Base-by-base conservation (phyloP, 345 rosid genomes). In the Trapa incisa region DNA sequence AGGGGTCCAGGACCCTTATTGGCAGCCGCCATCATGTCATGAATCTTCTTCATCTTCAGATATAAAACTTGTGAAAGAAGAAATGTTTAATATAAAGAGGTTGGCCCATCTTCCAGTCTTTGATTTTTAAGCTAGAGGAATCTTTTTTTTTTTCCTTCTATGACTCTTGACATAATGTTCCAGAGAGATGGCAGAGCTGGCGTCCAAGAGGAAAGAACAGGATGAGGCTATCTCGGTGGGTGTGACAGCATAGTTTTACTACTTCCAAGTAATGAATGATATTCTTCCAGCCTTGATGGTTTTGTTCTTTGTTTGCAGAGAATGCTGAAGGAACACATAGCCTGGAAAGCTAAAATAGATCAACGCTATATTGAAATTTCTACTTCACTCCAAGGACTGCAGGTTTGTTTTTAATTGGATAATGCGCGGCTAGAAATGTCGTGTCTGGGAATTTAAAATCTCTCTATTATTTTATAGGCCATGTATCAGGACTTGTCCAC, bases 301-400 rank as follows among this genome's bases (percentile, higher is more conserved):
- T 67, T 65, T 68, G 29, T 58, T 71, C 61, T 45, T 53, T 60
- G 65, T 67, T 69, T 11, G 56, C 78, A 91, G 96, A 82, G 77
- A 74, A 72, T 83, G 68, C 74, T 63, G 64, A 84, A 82, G 74
- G 93, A 91, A 60, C 41, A 82, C 65, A 68, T 76, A 56, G 80
- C 63, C 76, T 89, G 87, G 96, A 85, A 80, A 77, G 78, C 72
- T 22, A 79, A 81, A 80, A 82, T 84, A 32, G 89, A 90, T 70
- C 81, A 82, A 73, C 75, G 76, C 68, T 64, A 88, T 56, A 65
- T 68, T 68, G 89, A 84, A 79, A 78, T 88, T 76, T 80, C 97
- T 53, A 81, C 77, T 67, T 87, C 96, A 13, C 79, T 93, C 82
- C 72, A 80, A 65, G 80, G 81, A 54, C 71, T 87, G 80, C 93